Evolutionary conservation across 2,329 filamentous ascomycete genomes (phyloP), one percentile per base, ranked within the genome.

Genomic region (Paramyrothecium roridum): DNA sequence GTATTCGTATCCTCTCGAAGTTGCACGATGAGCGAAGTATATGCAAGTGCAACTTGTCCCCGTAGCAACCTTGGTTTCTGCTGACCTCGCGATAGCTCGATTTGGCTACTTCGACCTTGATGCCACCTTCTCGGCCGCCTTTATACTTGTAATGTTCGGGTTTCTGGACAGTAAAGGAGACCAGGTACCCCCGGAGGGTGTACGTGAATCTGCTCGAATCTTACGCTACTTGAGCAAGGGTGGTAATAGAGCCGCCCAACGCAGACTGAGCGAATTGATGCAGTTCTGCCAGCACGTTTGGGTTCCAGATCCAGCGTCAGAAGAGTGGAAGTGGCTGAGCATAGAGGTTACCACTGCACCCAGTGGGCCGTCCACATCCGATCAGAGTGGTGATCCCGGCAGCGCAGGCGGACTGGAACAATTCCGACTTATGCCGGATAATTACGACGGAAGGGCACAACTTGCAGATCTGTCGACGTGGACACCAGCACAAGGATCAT

Each of bases 41-140:
- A 17, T 63, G 64, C 62, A 16, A 37, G 61, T 30, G 26, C 10
- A 30, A 30, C 4, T 10, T 6, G 10, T 30, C 19, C 47, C 3
- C 1, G 1, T 21, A 13, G 3, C 3, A 4, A 3, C 8, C 19
- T 49, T 51, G 6, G 45, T 21, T 8, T 17, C 0, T n/a, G 16
- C 17, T 17, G 17, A 45, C 16, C 7, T 6, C 6, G 17, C 19
- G 11, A 2, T 3, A 67, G 65, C 64, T 0, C 54, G 60, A 1
- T 67, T 67, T 37, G 65, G 65, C 1, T 67, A 61, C 23, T 67
- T 67, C 46, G 65, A 67, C 17, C 53, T 67, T 2, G 65, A 67
- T 12, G 65, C 64, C 3, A 64, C 65, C 0, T 67, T 67, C 30
- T 67, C 65, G 2, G 65, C 65, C 2, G 65, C 65, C 1, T 66